Evolutionary conservation across 495 filamentous ascomycete genomes (phyloP).

Genomic region (Friedmanniomyces endolithicus): DNA sequence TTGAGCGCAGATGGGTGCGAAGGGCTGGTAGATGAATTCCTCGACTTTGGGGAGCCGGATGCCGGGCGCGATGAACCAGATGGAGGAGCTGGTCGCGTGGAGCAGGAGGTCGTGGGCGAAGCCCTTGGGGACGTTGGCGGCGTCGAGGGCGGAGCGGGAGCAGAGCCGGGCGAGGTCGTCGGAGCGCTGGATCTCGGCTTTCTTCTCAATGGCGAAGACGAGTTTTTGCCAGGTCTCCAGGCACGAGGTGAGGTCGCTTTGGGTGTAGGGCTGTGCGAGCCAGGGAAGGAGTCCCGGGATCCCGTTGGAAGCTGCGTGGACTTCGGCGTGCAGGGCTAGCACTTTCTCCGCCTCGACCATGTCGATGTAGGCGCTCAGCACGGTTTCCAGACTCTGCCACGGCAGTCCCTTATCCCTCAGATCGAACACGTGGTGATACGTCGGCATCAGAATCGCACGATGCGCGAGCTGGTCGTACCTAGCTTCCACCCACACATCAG

Average conservation of each 20-base stretch:
- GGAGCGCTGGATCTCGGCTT: background rate
- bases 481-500: background rate
- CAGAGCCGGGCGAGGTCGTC: slow-evolving; percentile 6
- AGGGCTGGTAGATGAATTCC: slow-evolving; percentile 16
- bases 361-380: slow-evolving; percentile 14
- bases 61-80: slow-evolving; percentile 14
- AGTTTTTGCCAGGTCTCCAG: slow-evolving; percentile 11
- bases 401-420: background rate
- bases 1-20: background rate
- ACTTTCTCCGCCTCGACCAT: slow-evolving; percentile 15
- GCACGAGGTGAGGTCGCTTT: background rate
- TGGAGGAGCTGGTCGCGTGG: background rate
- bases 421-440: slow-evolving; percentile 14
- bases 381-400: slow-evolving; percentile 8
- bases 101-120: slow-evolving; percentile 12
- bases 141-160: background rate
- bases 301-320: background rate
- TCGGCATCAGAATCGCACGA: slow-evolving; percentile 14
- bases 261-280: slow-evolving; percentile 11
- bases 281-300: background rate
- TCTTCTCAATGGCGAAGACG: slow-evolving; percentile 6
- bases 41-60: slow-evolving; percentile 17
- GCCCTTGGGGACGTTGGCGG: slow-evolving; percentile 1
- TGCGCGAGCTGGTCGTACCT: slow-evolving; percentile 8
- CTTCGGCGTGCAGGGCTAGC: background rate